Conservation (phyloP, 179 eudicot genomes). For the Beta lomatogona region DNA sequence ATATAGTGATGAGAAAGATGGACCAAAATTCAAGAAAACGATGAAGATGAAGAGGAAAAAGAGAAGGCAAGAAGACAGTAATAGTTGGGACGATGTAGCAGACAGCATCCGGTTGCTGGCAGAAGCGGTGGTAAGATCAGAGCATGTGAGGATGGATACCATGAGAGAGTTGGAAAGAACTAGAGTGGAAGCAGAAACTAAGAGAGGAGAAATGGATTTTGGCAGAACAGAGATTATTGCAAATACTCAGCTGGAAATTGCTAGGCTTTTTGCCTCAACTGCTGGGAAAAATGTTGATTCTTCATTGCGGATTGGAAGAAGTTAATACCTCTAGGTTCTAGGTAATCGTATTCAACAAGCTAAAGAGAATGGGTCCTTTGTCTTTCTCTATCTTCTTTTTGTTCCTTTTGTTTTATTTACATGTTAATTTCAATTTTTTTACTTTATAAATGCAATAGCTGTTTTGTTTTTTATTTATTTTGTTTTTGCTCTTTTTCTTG, state of each 20-base stretch:
- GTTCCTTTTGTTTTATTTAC: too few relatives aligned
- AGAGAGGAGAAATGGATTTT: conserved; percentile 85
- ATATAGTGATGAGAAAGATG: conserved; percentile 44
- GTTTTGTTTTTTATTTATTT: too few relatives aligned
- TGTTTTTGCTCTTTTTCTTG: too few relatives aligned
- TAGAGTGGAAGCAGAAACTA: conserved; percentile 85
- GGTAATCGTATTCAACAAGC: too few relatives aligned
- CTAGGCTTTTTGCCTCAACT: conserved; percentile 70
- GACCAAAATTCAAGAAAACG: conserved; percentile 30
- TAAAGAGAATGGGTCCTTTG: too few relatives aligned
- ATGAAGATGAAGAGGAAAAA: conserved; percentile 38
- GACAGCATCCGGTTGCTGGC: conserved; percentile 86
- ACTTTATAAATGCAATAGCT: too few relatives aligned
- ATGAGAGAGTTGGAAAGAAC: conserved; percentile 79
- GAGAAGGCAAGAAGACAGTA: conserved; percentile 39
- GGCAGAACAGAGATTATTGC: conserved; percentile 88
- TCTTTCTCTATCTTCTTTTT: too few relatives aligned
- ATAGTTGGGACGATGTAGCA: conserved; percentile 45
- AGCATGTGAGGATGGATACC: conserved; percentile 74
- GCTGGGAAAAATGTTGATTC: conserved; percentile 51
- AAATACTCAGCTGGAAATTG: conserved; percentile 90
- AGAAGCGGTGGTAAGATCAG: conserved; percentile 66
- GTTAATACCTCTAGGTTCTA: not conserved
- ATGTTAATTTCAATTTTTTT: too few relatives aligned
- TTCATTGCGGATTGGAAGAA: conserved; percentile 56